Evolutionary conservation across 2,329 filamentous ascomycete species (phyloP), one percentile per base, ranked within the genome.

Genomic region (Colletotrichum caudatum): DNA sequence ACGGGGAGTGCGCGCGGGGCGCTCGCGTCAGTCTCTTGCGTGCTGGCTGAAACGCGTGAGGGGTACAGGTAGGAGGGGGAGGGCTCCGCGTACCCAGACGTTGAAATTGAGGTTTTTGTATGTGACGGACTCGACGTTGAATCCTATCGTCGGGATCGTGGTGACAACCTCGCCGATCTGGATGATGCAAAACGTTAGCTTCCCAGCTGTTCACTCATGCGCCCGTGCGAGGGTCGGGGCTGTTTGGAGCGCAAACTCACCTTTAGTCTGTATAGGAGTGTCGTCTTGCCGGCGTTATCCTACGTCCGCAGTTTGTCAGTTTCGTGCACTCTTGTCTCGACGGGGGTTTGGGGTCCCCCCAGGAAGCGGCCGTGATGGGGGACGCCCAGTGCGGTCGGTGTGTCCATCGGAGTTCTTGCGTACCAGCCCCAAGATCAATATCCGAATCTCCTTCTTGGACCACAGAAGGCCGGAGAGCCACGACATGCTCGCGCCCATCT

Each of bases 71-170:
- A 7, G 46, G 5, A 14, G 39, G 16, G n/a, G 41, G n/a, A 20
- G 41, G 44, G 35, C 46, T 44, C 33, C 33, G 79, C 91, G 68
- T 91, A 94, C 92, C 96, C 96, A 99, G 78, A 99, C 96, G 80
- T 98, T 98, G 82, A 99, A 97, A 82, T 98, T 97, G 74, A 99
- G 89, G 81, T 98, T 98, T 82, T 95, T 95, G 87, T 99, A 99
- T 77, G 94, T 96, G 75, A 99, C 96, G 29, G 94, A 97, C 84
- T 99, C 96, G 78, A 99, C 96, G 82, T 99, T 99, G 88, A 99
- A 99, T 73, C 96, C 96, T 82, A 99, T 98, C 66, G 96, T 99
- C 26, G 96, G 96, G 87, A 98, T 98, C 78, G 96, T 99, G 73
- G 96, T 98, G 76, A 99, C 96, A 56, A 99, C 96, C 82, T 99